Evolutionary conservation across 805 yeast genomes (phyloP).

Genomic region (Candida hispaniensis): DNA sequence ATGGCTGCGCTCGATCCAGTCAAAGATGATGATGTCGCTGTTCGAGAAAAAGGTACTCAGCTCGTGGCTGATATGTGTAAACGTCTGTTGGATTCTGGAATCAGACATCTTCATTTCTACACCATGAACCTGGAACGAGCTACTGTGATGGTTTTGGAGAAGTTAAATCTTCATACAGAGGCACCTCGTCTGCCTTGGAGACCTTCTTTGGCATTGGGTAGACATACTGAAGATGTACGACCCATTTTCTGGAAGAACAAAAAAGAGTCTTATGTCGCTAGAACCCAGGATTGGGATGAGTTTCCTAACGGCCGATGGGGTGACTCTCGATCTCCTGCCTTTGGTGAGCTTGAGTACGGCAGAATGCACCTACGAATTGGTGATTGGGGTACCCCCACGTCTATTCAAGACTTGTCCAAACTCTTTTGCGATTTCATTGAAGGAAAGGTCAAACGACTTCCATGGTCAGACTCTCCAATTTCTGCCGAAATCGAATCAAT

Average conservation of each 20-base stretch:
- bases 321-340: conserved; percentile 94
- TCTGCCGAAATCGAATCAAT: conserved; percentile 63
- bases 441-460: conserved; percentile 64
- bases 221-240: conserved; percentile 72
- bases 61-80: conserved; percentile 76
- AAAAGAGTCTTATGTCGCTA: conserved; percentile 74
- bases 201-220: conserved; percentile 69
- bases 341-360: conserved; percentile 76
- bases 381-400: conserved; percentile 77
- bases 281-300: conserved; percentile 95
- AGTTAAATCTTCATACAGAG: conserved; percentile 44
- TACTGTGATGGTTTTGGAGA: conserved; percentile 76
- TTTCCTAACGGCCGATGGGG: conserved; percentile 99
- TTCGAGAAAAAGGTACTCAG: conserved; percentile 75
- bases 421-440: conserved; percentile 59
- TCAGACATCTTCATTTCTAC: conserved; percentile 86
- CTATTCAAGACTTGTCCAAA: conserved; percentile 46
- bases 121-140: conserved; percentile 96
- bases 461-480: conserved; percentile 93
- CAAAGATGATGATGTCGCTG: conserved; percentile 81
- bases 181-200: conserved; percentile 61
- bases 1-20: conserved; percentile 61
- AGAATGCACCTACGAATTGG: conserved; percentile 71
- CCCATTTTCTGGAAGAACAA: conserved; percentile 96
- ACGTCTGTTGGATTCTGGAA: conserved; percentile 58